Conservation (phyloP, 2,329 filamentous ascomycete genomes). For the Fusarium pseudonygamai region DNA sequence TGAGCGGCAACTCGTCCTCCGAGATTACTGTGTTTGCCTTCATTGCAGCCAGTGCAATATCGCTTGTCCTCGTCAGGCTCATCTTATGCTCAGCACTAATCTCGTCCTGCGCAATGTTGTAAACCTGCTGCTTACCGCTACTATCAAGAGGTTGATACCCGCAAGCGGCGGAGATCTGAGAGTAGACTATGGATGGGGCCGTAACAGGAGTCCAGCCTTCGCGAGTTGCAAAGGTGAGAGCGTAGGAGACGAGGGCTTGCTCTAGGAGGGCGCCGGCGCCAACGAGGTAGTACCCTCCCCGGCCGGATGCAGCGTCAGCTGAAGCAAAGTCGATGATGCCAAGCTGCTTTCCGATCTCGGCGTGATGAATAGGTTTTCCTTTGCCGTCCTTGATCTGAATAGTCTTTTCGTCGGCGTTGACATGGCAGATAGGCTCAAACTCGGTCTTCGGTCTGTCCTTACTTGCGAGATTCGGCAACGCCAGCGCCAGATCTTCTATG, state of each 20-base stretch:
- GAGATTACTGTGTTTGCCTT: background rate
- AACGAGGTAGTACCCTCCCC: background rate
- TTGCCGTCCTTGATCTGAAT: background rate
- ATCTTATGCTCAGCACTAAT: no score
- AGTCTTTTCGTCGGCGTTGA: background rate
- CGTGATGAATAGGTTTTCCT: background rate
- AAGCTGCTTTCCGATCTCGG: background rate
- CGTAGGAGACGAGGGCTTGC: background rate
- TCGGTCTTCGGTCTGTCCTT: background rate
- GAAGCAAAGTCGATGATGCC: background rate
- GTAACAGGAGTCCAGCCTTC: background rate
- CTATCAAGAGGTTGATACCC: accelerated
- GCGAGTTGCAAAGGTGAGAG: background rate
- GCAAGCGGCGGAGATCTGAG: background rate
- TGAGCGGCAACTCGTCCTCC: background rate
- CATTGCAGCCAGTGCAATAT: background rate
- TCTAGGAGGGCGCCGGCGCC: background rate
- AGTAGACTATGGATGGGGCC: background rate
- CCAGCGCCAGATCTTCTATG: background rate
- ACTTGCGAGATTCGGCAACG: background rate
- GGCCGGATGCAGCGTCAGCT: accelerated
- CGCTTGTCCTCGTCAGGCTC: background rate
- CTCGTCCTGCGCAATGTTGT: background rate
- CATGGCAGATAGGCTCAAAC: background rate
- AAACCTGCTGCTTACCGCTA: background rate